Conservation (phyloP, 352 stramenopile genomes). For the Globisporangium parvum region DNA sequence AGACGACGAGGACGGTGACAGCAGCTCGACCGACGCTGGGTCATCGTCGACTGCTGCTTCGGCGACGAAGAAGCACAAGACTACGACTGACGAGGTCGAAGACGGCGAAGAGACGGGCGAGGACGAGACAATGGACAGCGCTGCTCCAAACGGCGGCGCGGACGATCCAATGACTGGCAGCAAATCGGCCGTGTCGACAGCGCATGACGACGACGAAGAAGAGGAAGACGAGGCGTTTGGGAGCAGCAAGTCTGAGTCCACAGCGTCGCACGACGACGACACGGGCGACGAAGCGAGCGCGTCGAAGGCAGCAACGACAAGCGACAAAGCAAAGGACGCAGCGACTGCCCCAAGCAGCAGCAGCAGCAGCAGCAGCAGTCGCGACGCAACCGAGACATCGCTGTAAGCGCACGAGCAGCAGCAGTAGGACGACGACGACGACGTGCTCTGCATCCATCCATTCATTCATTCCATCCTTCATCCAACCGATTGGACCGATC, state of each 20-base stretch:
- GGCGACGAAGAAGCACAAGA: slow-evolving; percentile 21
- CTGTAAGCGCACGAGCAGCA: neutral
- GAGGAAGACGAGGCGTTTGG: slow-evolving; percentile 17
- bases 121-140: slow-evolving; percentile 8
- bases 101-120: slow-evolving; percentile 16
- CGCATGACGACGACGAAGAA: slow-evolving; percentile 14
- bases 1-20: slow-evolving; percentile 12
- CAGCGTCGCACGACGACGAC: neutral
- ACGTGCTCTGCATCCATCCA: neutral
- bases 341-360: no score
- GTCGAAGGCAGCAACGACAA: no score
- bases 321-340: no score
- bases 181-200: neutral
- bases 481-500: no score
- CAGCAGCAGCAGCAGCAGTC: no score
- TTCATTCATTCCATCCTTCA: no score
- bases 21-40: slow-evolving; percentile 9
- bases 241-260: slow-evolving; percentile 5
- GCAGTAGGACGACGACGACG: no score
- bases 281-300: neutral
- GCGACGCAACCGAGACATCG: neutral
- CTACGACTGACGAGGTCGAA: slow-evolving; percentile 15
- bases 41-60: slow-evolving; percentile 2
- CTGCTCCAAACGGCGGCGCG: slow-evolving; percentile 1
- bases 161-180: slow-evolving; percentile 25